Conservation (phyloP, 495 filamentous ascomycete species). For the Pseudoneurospora amorphoporcata region DNA sequence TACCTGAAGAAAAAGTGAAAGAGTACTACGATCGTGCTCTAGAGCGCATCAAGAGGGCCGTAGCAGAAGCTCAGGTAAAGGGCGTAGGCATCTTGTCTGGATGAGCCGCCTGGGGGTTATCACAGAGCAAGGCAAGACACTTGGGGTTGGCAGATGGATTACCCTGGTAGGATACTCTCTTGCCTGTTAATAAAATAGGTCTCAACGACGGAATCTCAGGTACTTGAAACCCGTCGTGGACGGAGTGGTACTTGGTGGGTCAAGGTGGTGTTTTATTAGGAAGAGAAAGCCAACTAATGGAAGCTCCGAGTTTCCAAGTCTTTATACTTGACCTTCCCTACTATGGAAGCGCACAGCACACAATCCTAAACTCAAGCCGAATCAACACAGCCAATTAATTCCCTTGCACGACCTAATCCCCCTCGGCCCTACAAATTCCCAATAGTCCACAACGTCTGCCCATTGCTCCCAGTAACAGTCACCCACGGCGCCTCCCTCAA, state of each 20-base stretch:
- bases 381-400: too few species aligned
- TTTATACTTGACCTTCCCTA: too few species aligned
- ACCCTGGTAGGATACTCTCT: neutral
- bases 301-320: too few species aligned
- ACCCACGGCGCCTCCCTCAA: slow-evolving; percentile 4
- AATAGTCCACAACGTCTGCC: slow-evolving; percentile 5
- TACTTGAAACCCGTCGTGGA: too few species aligned
- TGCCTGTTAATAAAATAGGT: neutral
- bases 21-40: neutral
- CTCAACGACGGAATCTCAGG: neutral
- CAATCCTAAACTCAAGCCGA: too few species aligned
- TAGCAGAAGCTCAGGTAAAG: neutral
- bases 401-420: neutral
- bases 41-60: neutral
- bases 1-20: neutral
- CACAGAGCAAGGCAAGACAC: neutral
- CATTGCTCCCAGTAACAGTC: neutral
- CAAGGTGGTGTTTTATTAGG: too few species aligned
- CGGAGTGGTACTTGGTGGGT: too few species aligned
- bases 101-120: neutral
- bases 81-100: neutral
- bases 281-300: too few species aligned
- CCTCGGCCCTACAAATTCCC: neutral
- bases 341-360: too few species aligned
- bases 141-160: neutral